Evolutionary conservation across 345 rosid species (phyloP), one percentile per base, ranked within the genome.

Genomic region (Lumnitzera littorea): DNA sequence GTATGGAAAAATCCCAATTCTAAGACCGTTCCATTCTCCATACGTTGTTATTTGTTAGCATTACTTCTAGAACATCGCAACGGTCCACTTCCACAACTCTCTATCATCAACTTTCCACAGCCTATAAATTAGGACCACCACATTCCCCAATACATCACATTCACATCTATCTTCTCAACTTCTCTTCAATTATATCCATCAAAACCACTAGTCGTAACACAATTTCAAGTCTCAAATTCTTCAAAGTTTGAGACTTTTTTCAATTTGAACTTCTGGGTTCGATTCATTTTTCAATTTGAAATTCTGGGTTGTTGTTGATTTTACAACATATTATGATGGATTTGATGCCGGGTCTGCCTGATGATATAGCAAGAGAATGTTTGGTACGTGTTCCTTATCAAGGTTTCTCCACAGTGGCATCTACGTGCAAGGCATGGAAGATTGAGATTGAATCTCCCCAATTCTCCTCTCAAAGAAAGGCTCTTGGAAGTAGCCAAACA

Each of bases 401-500:
- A 36, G 49, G 24, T 13, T 59, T 52, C 24, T 24, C 58, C 0
- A 15, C 57, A 5, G 53, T 29, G 13, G 48, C 15, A 41, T 59
- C 59, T 0, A 43, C 49, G 5, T 66, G 57, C 46, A 51, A 66
- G 14, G 24, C 20, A 4, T 66, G 70, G 70, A 65, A 51, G 57
- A 23, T 36, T 13, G 62, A 65, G 69, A 51, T 65, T 25, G 54
- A 65, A 16, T 15, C 36, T 27, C 41, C 62, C 1, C 51, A 58
- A 20, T 65, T 58, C 54, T 51, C 13, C 60, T 60, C 24, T 3
- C 73, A 24, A 0, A 66, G 96, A 17, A 77, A 62, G 58, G 64
- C 71, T 27, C 50, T 63, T 12, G 20, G 64, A 14, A 67, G 14
- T 15, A 62, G 72, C 72, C 94, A 88, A 48, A 71, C 65, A 24